Conservation (phyloP, 805 yeast genomes). For the Kodamaea fukazawae region DNA sequence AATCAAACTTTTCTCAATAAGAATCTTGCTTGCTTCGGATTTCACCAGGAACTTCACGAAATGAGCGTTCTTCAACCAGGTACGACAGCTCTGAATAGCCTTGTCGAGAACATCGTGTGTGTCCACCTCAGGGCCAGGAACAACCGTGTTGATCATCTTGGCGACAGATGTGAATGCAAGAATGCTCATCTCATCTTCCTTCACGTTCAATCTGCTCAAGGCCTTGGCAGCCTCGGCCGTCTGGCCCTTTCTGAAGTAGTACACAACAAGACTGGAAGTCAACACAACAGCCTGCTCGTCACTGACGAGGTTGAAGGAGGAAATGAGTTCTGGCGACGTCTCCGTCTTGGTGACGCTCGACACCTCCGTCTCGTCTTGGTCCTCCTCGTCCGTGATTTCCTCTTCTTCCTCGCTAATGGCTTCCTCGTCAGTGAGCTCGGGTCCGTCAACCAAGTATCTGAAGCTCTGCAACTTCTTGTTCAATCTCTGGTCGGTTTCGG, state of each 20-base stretch:
- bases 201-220: slow-evolving; percentile 23
- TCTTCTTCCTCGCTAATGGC: slow-evolving; percentile 6
- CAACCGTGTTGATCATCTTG: slow-evolving; percentile 18
- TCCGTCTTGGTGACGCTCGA: slow-evolving; percentile 10
- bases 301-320: slow-evolving; percentile 30
- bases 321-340: slow-evolving; percentile 12
- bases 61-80: slow-evolving; percentile 30
- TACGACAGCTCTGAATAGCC: slow-evolving; percentile 22
- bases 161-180: slow-evolving; percentile 34
- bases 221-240: slow-evolving; percentile 19
- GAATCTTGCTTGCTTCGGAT: slow-evolving; percentile 26
- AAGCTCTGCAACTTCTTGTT: slow-evolving; percentile 20
- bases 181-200: slow-evolving; percentile 21
- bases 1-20: slow-evolving; percentile 32
- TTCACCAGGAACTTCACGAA: slow-evolving; percentile 23
- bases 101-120: slow-evolving; percentile 25
- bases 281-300: slow-evolving; percentile 36
- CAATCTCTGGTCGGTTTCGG: slow-evolving; percentile 11
- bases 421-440: slow-evolving; percentile 31
- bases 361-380: slow-evolving; percentile 2
- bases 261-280: slow-evolving; percentile 23
- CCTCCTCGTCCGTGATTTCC: slow-evolving; percentile 1
- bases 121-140: slow-evolving; percentile 17
- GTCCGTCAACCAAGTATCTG: slow-evolving; percentile 22
- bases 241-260: slow-evolving; percentile 20